A percentile compares a stretch with the other conserved stretches of the same genome.
Evolutionary conservation across 345 rosid genomes (phyloP).

Genomic region (Ailanthus altissimus): DNA sequence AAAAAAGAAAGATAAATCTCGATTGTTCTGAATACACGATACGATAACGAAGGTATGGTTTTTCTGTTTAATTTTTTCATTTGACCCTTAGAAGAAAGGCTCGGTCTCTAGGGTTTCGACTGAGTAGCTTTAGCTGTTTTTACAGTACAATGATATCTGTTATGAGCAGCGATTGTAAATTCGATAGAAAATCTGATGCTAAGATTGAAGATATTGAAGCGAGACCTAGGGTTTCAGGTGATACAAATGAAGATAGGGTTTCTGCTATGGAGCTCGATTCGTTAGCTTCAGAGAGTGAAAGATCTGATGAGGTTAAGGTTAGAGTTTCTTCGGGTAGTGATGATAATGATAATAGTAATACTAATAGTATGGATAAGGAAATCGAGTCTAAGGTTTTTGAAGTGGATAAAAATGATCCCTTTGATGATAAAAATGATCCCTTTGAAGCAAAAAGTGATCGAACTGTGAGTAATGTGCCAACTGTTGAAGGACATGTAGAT

Average conservation of each 20-base stretch:
- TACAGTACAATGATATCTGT: slow-evolving; percentile 26
- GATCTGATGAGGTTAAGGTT: slow-evolving; percentile 32
- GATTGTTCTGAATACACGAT: slow-evolving; percentile 1
- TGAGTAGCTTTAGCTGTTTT: slow-evolving; percentile 5
- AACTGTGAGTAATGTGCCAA: slow-evolving; percentile 12
- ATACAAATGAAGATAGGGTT: slow-evolving; percentile 18
- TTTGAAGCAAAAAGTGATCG: slow-evolving; percentile 20
- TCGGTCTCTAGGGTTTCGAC: slow-evolving; percentile 29
- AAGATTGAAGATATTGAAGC: slow-evolving; percentile 22
- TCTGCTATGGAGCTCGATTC: slow-evolving; percentile 29
- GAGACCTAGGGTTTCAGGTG: slow-evolving; percentile 30
- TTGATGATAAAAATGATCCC: slow-evolving; percentile 26
- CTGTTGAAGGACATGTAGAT: slow-evolving; percentile 26
- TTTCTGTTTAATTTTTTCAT: background rate
- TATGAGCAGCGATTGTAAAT: slow-evolving; percentile 23
- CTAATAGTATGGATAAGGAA: slow-evolving; percentile 18
- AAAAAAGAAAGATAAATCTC: background rate
- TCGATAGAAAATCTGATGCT: slow-evolving; percentile 21
- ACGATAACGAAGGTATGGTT: slow-evolving; percentile 28
- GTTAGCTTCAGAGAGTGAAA: slow-evolving; percentile 23
- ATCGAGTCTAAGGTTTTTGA: slow-evolving; percentile 35
- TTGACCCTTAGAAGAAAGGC: background rate
- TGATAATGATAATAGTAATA: background rate
- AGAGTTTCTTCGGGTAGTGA: slow-evolving; percentile 20
- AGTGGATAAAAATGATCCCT: slow-evolving; percentile 31